These are phyloP conservation scores for Moesziomyces sp. DNA, from an alignment of 1,284 basidiomycete genomes.

Conservation along the genomic window DNA sequence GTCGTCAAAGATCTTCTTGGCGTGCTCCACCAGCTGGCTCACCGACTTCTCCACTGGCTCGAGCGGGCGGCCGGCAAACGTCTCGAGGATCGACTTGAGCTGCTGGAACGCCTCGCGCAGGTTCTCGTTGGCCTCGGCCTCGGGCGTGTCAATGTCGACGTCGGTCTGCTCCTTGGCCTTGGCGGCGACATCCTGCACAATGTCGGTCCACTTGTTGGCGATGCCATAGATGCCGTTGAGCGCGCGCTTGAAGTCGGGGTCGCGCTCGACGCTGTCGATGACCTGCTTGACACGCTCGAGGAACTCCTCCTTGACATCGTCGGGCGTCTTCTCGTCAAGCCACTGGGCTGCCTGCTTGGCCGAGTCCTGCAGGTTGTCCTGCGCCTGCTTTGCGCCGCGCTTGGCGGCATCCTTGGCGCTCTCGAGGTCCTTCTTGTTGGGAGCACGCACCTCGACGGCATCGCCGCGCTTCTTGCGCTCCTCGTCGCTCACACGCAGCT, in stretches of 20 bases:
- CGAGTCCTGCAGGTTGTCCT: slow-evolving; percentile 55
- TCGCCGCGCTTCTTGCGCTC: slow-evolving; percentile 62
- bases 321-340: slow-evolving; percentile 70
- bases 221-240: slow-evolving; percentile 69
- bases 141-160: slow-evolving; percentile 67
- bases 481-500: slow-evolving; percentile 55
- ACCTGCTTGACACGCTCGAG: slow-evolving; percentile 69
- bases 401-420: slow-evolving; percentile 68
- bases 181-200: slow-evolving; percentile 68
- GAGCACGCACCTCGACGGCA: slow-evolving; percentile 50
- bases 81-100: slow-evolving; percentile 69
- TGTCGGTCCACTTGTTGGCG: slow-evolving; percentile 70
- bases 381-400: slow-evolving; percentile 64
- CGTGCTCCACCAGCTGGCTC: slow-evolving; percentile 67
- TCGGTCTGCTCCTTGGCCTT: slow-evolving; percentile 68
- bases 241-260: slow-evolving; percentile 69
- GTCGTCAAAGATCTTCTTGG: slow-evolving; percentile 69
- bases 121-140: slow-evolving; percentile 68
- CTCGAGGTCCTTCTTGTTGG: slow-evolving; percentile 66
- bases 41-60: slow-evolving; percentile 65
- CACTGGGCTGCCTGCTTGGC: slow-evolving; percentile 61
- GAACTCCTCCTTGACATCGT: slow-evolving; percentile 69
- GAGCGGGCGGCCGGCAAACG: slow-evolving; percentile 64
- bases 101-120: slow-evolving; percentile 69
- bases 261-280: slow-evolving; percentile 58